Base-by-base conservation (phyloP, 768 basidiomycete species). In the Inosperma sp. region DNA sequence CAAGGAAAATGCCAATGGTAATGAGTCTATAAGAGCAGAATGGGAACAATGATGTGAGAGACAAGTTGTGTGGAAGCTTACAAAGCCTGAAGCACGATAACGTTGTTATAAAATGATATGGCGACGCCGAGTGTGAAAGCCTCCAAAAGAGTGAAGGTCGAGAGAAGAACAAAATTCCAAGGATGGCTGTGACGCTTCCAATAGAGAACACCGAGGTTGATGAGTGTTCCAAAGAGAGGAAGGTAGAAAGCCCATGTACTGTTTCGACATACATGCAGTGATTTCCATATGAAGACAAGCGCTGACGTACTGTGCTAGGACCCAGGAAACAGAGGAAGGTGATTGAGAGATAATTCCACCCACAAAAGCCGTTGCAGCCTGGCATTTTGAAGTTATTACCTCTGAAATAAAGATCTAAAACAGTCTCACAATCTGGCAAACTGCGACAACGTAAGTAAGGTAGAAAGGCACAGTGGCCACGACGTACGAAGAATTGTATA, bases 111-210 rank as follows among this genome's bases (percentile, higher is more conserved):
- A 68, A 84, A 90, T 0, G 85, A 87, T 21, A 88, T 78, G 26
- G 86, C 81, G 7, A 90, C 72, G n/a, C 96, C 96, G 41, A 99
- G 74, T 9, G 92, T 85, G 64, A 91, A 84, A 5, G 91, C 86
- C 68, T 99, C 96, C 74, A 95, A 75, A 19, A 88, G 62, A 7
- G 96, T 99, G 70, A 98, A 99, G 2, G 86, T 75, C 16, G 84
- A 81, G 30, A 99, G 75, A 23, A 97, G 73, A 39, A 91, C 75
- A 52, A 95, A 74, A 68, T 99, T 99, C 65, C 81, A 72, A 19
- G 95, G 95, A 65, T 90, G 83, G 64, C 80, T 82, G 67, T 95
- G 93, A 50, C 94, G 84, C 69, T 96, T 94, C 88, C 88, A 94
- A 73, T 82, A 95, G 4, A 93, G 78, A 29, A 89, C 68, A 1